Evolutionary conservation across 2,329 filamentous ascomycete species (phyloP).

Genomic region (Colletotrichum sp.): DNA sequence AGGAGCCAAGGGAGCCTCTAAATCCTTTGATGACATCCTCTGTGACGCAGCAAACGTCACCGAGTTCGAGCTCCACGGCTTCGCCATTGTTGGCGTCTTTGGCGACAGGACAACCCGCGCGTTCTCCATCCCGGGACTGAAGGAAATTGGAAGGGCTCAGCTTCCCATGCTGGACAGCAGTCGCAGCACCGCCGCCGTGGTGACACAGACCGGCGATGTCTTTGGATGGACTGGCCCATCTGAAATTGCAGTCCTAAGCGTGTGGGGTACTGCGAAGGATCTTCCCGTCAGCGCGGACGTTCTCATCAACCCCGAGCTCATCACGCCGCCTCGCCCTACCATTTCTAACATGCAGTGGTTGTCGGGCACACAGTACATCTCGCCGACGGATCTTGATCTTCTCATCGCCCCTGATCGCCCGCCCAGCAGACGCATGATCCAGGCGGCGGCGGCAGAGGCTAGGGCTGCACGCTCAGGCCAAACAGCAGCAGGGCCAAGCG

Average conservation of each 20-base stretch:
- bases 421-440: slow-evolving; percentile 86
- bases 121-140: slow-evolving; percentile 86
- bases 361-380: slow-evolving; percentile 89
- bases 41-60: slow-evolving; percentile 84
- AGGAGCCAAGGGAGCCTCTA: slow-evolving; percentile 86
- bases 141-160: slow-evolving; percentile 76
- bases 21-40: slow-evolving; percentile 81
- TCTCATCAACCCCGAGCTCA: slow-evolving; percentile 78
- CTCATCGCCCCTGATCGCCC: slow-evolving; percentile 89
- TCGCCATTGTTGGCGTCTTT: slow-evolving; percentile 83
- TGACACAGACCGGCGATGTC: slow-evolving; percentile 81
- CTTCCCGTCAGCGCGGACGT: slow-evolving; percentile 71
- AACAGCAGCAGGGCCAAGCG: slow-evolving; percentile 25
- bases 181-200: slow-evolving; percentile 71
- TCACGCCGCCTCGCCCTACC: slow-evolving; percentile 81
- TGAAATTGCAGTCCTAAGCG: slow-evolving; percentile 81
- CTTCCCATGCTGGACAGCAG: slow-evolving; percentile 76
- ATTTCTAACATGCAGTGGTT: slow-evolving; percentile 98
- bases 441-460: slow-evolving; percentile 78
- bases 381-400: slow-evolving; percentile 85
- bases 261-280: slow-evolving; percentile 78
- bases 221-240: slow-evolving; percentile 89
- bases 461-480: slow-evolving; percentile 54
- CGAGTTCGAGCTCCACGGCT: slow-evolving; percentile 75
- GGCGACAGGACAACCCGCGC: slow-evolving; percentile 81